Conservation (phyloP, 2,329 filamentous ascomycete genomes). For the Colletotrichum sojae region DNA sequence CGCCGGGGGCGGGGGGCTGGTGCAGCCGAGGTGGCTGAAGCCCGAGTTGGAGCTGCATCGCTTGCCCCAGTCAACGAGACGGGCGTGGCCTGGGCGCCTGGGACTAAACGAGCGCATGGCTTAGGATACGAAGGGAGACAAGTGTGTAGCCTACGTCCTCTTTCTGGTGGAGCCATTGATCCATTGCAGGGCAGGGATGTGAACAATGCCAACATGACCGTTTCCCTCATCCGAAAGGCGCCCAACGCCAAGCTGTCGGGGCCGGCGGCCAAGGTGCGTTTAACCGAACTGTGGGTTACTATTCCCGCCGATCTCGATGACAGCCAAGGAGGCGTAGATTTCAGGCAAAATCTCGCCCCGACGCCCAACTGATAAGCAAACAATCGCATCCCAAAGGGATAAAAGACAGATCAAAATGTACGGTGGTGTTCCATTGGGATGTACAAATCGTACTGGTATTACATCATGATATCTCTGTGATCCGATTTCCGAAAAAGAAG, state of each 20-base stretch:
- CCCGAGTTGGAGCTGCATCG: not conserved
- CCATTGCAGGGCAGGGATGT: not conserved
- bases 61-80: not conserved
- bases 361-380: not conserved
- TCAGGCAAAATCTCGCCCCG: not conserved
- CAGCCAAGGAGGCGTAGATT: not conserved
- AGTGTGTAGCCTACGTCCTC: not conserved
- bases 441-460: slow-evolving; percentile 39
- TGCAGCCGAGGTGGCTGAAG: slow-evolving; percentile 18
- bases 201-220: not conserved
- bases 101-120: not conserved
- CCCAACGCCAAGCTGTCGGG: slow-evolving; percentile 5
- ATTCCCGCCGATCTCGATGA: slow-evolving; percentile 1
- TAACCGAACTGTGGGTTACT: not conserved
- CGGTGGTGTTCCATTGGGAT: slow-evolving; percentile 23
- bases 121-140: slow-evolving; percentile 13
- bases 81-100: not conserved
- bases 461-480: slow-evolving; percentile 34
- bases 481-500: slow-evolving; percentile 9
- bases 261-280: not conserved
- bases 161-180: not conserved
- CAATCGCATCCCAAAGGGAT: not conserved
- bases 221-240: not conserved
- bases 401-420: not conserved
- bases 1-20: not conserved